Base-by-base conservation (phyloP, 768 basidiomycete genomes). In the Russula virescens region DNA sequence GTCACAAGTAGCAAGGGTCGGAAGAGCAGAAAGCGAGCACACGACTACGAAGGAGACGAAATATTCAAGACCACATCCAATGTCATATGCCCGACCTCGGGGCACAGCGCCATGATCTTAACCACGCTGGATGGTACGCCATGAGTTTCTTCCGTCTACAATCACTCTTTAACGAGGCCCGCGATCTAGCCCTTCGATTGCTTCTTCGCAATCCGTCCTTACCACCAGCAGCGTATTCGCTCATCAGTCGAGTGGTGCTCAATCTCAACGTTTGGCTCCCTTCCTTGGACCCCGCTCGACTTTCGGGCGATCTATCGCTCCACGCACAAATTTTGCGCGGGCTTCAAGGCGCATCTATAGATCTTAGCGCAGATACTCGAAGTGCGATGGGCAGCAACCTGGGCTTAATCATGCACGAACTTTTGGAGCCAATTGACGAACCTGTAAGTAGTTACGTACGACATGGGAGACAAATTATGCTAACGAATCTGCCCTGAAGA, bases 21-120 rank as follows among this genome's bases (percentile, higher is more conserved):
- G 70, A 85, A 83, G 68, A 81, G 82, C 58, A 91, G 84, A 71
- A 93, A 89, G 71, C 78, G 86, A 50, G 78, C 80, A 21, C 81
- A 84, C 23, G 85, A 79, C 14, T 91, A 85, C 66, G 88, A 92
- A 72, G 88, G 83, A 11, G 89, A 89, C 58, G 89, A 88, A 68
- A 74, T 87, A 6, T 84, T 94, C 72, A 83, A 80, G 56, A 68
- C 74, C 9, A 71, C 78, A 2, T 75, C 76, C 49, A 71, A 78
- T 49, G 75, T 81, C 9, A 67, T 84, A 21, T 88, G 81, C 68
- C 72, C 78, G 1, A 80, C 79, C 0, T 55, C 60, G 3, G 77
- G 78, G 31, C 86, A 88, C 18, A 82, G 80, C 23, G 73, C 83
- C 28, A 74, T 78, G 25, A 65, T 89, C 25, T 71, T 89, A 13